Base-by-base conservation (phyloP, 2,329 filamentous ascomycete species). In the Aspergillus ruber region DNA sequence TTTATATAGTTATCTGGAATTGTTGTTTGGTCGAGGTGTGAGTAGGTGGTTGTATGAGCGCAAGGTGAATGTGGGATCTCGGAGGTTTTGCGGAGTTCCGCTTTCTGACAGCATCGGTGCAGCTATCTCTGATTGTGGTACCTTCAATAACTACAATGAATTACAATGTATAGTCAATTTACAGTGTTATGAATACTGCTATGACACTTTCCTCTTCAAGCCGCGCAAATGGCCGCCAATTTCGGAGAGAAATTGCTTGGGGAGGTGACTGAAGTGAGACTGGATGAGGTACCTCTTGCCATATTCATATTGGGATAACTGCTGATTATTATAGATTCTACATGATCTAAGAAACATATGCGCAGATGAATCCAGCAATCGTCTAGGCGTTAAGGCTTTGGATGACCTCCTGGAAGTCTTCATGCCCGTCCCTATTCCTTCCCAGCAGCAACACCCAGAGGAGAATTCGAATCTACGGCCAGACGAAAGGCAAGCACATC, bases 181-280 rank as follows among this genome's bases (percentile, higher is more conserved):
- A n/a, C 0, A 15, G 3, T 17, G n/a, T 2, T 35, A 35, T 15
- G 4, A 35, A 17, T 29, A 10, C 25, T 29, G 25, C 25, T 29
- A 35, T 35, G 33, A 35, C 3, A 2, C n/a, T 35, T 3, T 17
- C 13, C 33, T 35, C 25, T 29, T 5, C 25, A 29, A 29, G 25
- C 25, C 33, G n/a, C 15, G 18, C 23, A 38, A 35, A 55, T 67
- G 64, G 63, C 65, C 46, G 62, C 63, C 41, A 59, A 52, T 47
- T 68, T 81, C 53, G 81, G 81, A 40, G 73, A 71, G 59, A 75
- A 67, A 57, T 66, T 83, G 61, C 65, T 83, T 48, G 66, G 59
- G 42, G 74, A 78, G 55, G 69, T 79, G 46, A 67, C 74, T 50
- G 72, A 75, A 55, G 69, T 74, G 55, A 62, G 66, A 44, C 61